Percentiles rank a stretch among this genome's conserved stretches.
Evolutionary conservation across 129 eudicot species (phyloP).

Genomic region (Oenanthe sinensis): DNA sequence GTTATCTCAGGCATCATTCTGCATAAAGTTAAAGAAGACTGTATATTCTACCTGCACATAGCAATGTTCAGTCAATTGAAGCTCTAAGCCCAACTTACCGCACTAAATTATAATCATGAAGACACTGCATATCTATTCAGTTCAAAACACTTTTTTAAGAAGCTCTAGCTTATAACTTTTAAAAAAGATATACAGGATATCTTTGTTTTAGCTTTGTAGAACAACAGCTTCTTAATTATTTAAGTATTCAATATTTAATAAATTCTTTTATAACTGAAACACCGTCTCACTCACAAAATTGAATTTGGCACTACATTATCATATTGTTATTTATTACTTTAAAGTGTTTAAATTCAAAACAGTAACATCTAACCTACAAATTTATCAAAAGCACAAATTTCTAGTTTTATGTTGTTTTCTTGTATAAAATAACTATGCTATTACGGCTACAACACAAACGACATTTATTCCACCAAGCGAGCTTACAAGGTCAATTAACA

Average conservation of each 20-base stretch:
- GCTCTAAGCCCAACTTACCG: background rate
- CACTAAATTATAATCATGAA: background rate
- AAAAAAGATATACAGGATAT: background rate
- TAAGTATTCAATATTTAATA: background rate
- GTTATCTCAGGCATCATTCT: conserved; percentile 34
- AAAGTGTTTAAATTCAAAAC: background rate
- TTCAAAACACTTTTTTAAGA: background rate
- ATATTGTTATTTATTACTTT: background rate
- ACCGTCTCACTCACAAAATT: background rate
- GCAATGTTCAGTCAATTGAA: background rate
- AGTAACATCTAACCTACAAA: background rate
- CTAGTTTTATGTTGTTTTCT: background rate
- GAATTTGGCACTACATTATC: background rate
- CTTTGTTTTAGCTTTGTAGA: background rate
- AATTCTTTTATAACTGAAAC: background rate
- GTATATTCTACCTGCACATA: background rate
- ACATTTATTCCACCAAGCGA: background rate
- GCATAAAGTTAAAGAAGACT: background rate
- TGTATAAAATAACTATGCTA: background rate
- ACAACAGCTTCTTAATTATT: background rate
- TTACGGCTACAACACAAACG: background rate
- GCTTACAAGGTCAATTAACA: background rate
- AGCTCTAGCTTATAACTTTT: background rate
- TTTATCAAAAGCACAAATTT: background rate
- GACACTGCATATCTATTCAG: background rate